Evolutionary conservation across 345 rosid species (phyloP).

Genomic region (Cardamine resedifolia): DNA sequence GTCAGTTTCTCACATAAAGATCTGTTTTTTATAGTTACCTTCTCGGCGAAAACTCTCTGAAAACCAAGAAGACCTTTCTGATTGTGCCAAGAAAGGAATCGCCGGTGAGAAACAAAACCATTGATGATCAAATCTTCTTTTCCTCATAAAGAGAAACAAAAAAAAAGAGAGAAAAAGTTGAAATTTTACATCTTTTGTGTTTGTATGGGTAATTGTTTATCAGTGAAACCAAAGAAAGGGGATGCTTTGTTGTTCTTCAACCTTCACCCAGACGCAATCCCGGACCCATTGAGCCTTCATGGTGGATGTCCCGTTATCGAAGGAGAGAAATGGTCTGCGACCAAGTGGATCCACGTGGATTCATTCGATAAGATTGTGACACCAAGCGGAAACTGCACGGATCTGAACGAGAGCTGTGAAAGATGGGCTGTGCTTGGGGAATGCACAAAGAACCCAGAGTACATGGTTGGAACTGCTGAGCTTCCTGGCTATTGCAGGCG

Average conservation of each 20-base stretch:
- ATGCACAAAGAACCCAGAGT: conserved; percentile 81
- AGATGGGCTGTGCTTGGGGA: conserved; percentile 95
- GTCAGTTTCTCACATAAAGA: conserved; percentile 11
- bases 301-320: conserved; percentile 95
- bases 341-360: conserved; percentile 96
- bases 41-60: conserved; percentile 39
- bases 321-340: conserved; percentile 99
- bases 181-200: conserved; percentile 1
- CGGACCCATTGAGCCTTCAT: conserved; percentile 78
- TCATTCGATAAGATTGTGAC: conserved; percentile 68
- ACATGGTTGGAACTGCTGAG: conserved; percentile 79
- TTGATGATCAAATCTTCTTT: not conserved
- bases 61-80: conserved; percentile 62
- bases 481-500: conserved; percentile 87
- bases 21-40: conserved; percentile 18
- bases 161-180: not conserved
- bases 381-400: conserved; percentile 66
- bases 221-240: conserved; percentile 83
- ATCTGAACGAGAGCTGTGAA: conserved; percentile 71
- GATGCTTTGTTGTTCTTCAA: conserved; percentile 96
- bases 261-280: conserved; percentile 69
- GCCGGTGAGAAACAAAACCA: conserved; percentile 55
- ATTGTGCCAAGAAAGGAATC: conserved; percentile 85
- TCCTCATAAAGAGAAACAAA: not conserved
- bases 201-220: not conserved